These are phyloP conservation scores for Colletotrichum chlorophyti DNA, from an alignment of 2,329 filamentous ascomycete species.

Conservation along the genomic window DNA sequence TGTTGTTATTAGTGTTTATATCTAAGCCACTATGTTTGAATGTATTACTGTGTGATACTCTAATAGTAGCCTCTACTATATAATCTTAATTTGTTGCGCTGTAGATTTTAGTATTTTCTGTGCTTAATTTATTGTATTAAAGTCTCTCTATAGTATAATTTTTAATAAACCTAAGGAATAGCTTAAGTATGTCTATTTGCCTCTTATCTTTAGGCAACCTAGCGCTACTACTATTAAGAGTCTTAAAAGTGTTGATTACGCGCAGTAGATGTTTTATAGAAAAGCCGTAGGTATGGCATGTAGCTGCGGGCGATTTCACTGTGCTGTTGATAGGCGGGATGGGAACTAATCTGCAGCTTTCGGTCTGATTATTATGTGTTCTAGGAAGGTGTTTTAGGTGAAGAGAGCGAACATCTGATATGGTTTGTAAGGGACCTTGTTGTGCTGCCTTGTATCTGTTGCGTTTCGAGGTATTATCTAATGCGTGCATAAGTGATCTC, in stretches of 20 bases:
- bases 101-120: background rate
- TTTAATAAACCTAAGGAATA: background rate
- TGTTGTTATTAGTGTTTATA: background rate
- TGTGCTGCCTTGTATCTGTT: background rate
- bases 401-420: background rate
- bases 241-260: background rate
- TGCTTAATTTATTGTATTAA: background rate
- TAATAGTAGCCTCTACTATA: background rate
- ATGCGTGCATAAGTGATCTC: background rate
- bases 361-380: background rate
- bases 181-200: background rate
- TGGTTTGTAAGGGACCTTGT: background rate
- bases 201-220: background rate
- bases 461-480: background rate
- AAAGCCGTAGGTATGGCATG: background rate
- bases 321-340: background rate
- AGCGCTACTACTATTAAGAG: background rate
- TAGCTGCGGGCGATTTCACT: background rate
- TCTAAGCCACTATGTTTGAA: background rate
- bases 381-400: background rate
- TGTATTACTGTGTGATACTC: background rate
- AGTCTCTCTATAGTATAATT: constrained; percentile 3
- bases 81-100: background rate
- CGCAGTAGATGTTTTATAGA: background rate
- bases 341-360: background rate